A percentile compares a stretch with the other conserved stretches of the same genome.
phyloP scores from a whole-genome alignment of 495 filamentous ascomycete genomes.

The Daldinia concentrica region DNA sequence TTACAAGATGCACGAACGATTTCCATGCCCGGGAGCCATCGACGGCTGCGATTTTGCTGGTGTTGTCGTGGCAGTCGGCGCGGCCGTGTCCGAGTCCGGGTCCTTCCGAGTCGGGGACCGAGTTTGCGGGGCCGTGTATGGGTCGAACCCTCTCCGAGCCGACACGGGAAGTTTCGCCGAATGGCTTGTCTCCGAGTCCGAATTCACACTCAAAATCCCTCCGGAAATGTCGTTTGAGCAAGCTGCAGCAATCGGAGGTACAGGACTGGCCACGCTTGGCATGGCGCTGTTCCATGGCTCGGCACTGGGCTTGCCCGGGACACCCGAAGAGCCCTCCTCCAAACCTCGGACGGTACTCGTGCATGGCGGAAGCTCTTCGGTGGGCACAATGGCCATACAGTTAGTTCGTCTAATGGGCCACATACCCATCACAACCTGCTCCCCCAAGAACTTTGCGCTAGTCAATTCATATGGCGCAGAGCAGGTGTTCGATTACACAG shows the following conservation, averaged over 20 bases:
- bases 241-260: constrained; percentile 41
- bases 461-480: constrained; percentile 62
- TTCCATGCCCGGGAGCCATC: constrained; percentile 25
- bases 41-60: constrained; percentile 40
- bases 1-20: constrained; percentile 35
- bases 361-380: constrained; percentile 58
- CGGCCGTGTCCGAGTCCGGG: not conserved
- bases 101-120: constrained; percentile 28
- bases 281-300: constrained; percentile 21
- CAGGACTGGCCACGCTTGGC: constrained; percentile 11
- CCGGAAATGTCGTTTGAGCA: constrained; percentile 24
- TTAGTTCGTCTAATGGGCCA: constrained; percentile 53
- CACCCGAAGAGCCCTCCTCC: constrained; percentile 37
- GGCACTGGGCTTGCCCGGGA: constrained; percentile 41
- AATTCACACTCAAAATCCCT: constrained; percentile 33
- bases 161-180: constrained; percentile 43
- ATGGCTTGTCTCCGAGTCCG: not conserved
- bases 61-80: constrained; percentile 25
- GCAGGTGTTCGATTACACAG: constrained; percentile 64
- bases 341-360: constrained; percentile 50
- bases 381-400: constrained; percentile 58
- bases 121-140: constrained; percentile 41
- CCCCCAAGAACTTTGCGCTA: constrained; percentile 63
- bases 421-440: constrained; percentile 63
- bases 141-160: constrained; percentile 26